Base-by-base conservation (phyloP, 176 grass and related monocot genomes). In the Triticum timopheevii region DNA sequence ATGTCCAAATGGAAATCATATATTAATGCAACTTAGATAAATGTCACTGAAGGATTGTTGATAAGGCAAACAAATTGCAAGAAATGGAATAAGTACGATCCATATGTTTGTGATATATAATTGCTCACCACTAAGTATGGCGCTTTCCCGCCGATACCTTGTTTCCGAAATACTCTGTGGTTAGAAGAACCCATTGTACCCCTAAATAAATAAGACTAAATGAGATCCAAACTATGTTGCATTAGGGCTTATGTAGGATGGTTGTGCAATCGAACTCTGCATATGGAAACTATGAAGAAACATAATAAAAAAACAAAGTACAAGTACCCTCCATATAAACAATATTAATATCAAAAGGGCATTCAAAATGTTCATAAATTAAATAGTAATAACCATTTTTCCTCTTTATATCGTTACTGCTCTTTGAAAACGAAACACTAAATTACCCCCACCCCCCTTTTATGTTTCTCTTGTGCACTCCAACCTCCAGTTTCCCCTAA, bases 111-210 rank as follows among this genome's bases (percentile, higher is more conserved):
- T 73, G 23, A 38, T 58, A 22, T 58, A 27, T 31, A 38, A 80
- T 40, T 50, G 58, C 59, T 85, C 70, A 89, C 88, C 88, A 89
- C 38, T 71, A 85, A 24, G 35, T 89, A 85, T 85, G 88, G 88
- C 0, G 88, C 69, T 76, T 75, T 58, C 40, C 58, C 44, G 17
- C 88, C 88, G 24, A 85, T 89, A 80, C 76, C 88, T 85, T 85
- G 42, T 56, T 56, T 5, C 19, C 82, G 76, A 81, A 66, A 81
- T 58, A 42, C 30, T 85, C 88, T 85, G 27, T 89, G 88, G 44
- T 89, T 89, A 40, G 88, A 89, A 73, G 88, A 89, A 66, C 88
- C 82, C 77, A 89, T 89, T n/a, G 74, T 89, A 44, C 88, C 88
- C 82, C 88, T 89, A 80, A 63, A 65, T 8, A 28, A 70, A n/a